Base-by-base conservation (phyloP, 495 filamentous ascomycete species). In the Penicillium goetzii region DNA sequence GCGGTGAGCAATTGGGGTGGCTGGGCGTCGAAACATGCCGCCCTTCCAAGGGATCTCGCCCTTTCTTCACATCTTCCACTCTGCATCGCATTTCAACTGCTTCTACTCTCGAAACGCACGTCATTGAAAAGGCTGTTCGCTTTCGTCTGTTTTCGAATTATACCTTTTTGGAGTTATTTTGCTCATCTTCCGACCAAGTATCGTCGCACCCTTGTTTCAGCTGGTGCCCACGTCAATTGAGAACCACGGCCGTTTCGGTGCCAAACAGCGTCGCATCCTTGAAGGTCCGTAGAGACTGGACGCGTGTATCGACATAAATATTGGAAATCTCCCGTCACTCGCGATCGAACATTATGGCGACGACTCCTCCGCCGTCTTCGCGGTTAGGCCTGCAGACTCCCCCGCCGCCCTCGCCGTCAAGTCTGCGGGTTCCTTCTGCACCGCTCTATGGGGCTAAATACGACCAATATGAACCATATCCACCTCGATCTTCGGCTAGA, bases 401-500 rank as follows among this genome's bases (percentile, higher is more conserved):
- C 41, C 88, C 88, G 19, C 86, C 86, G 41, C 78, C 82, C 34
- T 80, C 82, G 33, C 78, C 80, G 7, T 66, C 68, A 32, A 28
- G 49, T 45, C 72, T 90, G 51, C 82, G 83, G 60, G 88, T 89
- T 41, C 92, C 92, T 52, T 80, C 86, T 52, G 90, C 92, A 41
- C 92, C 92, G 19, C 86, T 84, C 38, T 85, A 88, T 77, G 90
- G 90, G 52, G 72, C 84, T 55, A 86, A 81, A 68, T 83, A 85
- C 60, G 90, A 96, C 77, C 72, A 77, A 55, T 92, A 87, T 75
- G 85, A 89, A 64, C 89, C 90, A 26, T 92, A 89, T 73, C 80
- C 76, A 3, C 80, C 79, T 51, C 82, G 77, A 19, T 76, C 78
- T 61, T 83, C 78, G 43, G 76, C 81, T 41, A 80, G 84, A 64